Conservation (phyloP, 441 rosid genomes). For the Codiaeum variegatum region DNA sequence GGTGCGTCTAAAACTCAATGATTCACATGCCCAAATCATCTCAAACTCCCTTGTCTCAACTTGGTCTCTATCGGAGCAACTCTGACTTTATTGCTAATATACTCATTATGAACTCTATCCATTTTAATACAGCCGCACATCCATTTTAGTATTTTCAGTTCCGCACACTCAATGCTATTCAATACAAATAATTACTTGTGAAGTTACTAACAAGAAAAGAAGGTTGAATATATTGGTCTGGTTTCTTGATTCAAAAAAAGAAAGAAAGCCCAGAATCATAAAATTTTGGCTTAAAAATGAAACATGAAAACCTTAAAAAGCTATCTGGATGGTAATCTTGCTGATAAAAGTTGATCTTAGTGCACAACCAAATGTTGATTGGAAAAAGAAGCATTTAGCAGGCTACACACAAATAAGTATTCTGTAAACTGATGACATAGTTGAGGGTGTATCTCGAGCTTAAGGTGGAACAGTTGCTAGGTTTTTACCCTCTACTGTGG, state of each 20-base stretch:
- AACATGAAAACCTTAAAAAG: not conserved
- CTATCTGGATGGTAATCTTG: not conserved
- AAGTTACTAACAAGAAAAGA: not conserved
- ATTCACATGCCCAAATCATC: no score
- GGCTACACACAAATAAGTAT: not conserved
- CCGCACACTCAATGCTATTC: slow-evolving; percentile 17
- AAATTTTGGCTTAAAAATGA: not conserved
- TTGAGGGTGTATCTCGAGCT: not conserved
- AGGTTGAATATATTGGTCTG: not conserved
- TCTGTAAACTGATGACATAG: not conserved
- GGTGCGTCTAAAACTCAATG: no score
- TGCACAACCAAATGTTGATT: not conserved
- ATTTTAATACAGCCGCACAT: no score
- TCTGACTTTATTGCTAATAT: no score
- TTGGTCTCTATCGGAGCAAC: no score
- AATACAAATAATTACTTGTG: not conserved
- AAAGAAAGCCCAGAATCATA: no score
- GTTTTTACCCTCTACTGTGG: not conserved
- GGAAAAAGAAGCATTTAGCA: not conserved
- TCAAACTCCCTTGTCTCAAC: no score
- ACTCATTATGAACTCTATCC: no score
- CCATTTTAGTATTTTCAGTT: no score
- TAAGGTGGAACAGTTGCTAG: not conserved
- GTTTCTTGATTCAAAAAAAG: not conserved
- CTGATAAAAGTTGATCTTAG: not conserved